Evolutionary conservation across 495 filamentous ascomycete genomes (phyloP).

Genomic region (Tuber brumale): DNA sequence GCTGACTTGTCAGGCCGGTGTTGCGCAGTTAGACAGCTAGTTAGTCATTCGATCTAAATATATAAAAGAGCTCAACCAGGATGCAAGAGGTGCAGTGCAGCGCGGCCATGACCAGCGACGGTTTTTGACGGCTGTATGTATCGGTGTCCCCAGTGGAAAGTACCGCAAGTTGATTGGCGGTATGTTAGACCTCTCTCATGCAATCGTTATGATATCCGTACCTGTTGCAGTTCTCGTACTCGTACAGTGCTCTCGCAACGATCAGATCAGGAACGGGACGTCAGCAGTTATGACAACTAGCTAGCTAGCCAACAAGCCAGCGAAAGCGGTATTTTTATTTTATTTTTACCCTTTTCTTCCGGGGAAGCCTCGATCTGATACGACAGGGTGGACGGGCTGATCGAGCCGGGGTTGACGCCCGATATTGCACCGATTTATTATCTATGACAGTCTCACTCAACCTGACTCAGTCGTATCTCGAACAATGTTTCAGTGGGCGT

Average conservation of each 20-base stretch:
- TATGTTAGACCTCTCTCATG: neutral
- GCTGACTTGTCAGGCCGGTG: neutral
- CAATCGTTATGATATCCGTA: neutral
- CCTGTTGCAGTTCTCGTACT: too few species aligned
- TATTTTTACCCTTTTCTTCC: neutral
- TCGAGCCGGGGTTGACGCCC: neutral
- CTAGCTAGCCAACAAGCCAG: neutral
- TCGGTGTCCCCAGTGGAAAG: neutral
- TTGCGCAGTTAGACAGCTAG: neutral
- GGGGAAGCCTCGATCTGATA: neutral
- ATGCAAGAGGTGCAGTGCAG: neutral
- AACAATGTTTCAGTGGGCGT: neutral
- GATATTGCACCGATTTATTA: neutral
- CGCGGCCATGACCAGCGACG: neutral
- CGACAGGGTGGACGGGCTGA: neutral
- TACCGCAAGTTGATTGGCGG: neutral
- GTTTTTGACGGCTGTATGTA: neutral
- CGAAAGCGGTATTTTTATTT: neutral
- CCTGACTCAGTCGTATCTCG: neutral
- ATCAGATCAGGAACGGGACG: neutral
- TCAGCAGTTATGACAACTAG: neutral
- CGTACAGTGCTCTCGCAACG: neutral
- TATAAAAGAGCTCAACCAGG: neutral
- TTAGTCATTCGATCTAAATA: neutral
- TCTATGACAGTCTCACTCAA: neutral